Percentiles rank a stretch among this genome's conserved stretches.
Evolutionary conservation across 1,284 basidiomycete genomes (phyloP).

Genomic region (Tylopilus orsonianus): DNA sequence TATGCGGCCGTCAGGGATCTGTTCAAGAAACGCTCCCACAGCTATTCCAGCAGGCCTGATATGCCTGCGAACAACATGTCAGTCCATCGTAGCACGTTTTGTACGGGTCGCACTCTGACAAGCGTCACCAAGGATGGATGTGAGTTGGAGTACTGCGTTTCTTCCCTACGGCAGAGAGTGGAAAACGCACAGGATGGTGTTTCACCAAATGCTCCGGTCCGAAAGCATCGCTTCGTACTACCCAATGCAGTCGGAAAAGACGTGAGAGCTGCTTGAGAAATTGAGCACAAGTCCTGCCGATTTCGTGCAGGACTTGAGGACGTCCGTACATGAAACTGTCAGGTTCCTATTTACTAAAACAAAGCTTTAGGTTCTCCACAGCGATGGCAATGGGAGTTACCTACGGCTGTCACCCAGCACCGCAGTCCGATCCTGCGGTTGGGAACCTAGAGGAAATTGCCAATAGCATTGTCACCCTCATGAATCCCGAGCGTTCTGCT

Average conservation of each 20-base stretch:
- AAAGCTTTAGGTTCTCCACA: not conserved
- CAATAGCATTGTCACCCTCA: not conserved
- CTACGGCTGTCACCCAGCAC: slow-evolving; percentile 3
- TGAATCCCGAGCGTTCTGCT: not conserved
- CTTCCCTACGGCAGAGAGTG: not conserved
- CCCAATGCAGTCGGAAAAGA: not conserved
- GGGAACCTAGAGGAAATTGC: not conserved
- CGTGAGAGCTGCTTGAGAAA: not conserved
- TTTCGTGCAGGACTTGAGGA: not conserved
- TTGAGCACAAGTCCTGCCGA: not conserved
- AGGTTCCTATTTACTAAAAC: not conserved
- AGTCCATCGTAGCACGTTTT: not conserved
- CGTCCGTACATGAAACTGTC: not conserved
- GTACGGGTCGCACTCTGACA: not conserved
- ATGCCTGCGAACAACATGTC: not conserved
- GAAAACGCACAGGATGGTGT: not conserved
- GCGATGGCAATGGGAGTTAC: not conserved
- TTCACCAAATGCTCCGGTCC: not conserved
- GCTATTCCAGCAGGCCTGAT: not conserved
- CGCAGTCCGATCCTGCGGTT: not conserved
- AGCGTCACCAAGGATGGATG: not conserved
- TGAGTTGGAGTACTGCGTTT: not conserved
- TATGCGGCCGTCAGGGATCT: not conserved
- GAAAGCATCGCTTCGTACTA: not conserved
- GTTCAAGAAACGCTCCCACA: not conserved